phyloP scores from a whole-genome alignment of 2,329 filamentous ascomycete genomes.

The Sporothrix inflata region DNA sequence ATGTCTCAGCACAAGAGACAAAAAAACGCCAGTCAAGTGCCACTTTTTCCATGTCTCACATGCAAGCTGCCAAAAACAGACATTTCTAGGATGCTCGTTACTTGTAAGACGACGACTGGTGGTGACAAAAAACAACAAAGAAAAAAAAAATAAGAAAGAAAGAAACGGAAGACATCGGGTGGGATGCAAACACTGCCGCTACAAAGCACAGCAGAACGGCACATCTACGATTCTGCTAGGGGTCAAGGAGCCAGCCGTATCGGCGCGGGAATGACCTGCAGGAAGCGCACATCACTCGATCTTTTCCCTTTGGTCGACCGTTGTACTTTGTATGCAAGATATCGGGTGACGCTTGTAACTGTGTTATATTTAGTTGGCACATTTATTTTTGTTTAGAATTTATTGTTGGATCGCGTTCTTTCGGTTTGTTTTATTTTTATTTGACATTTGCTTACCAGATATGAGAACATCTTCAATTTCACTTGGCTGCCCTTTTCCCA shows the following conservation, averaged over 20 bases:
- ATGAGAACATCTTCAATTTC: not conserved
- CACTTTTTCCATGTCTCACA: slow-evolving; percentile 22
- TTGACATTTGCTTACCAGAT: too few species aligned
- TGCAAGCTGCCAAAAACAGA: slow-evolving; percentile 20
- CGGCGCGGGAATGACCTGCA: slow-evolving; percentile 17
- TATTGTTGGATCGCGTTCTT: too few species aligned
- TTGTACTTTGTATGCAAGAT: slow-evolving; percentile 12
- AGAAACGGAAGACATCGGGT: not conserved
- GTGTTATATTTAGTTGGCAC: not conserved
- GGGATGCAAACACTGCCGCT: not conserved
- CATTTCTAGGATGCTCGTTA: not conserved
- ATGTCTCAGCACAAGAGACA: not conserved
- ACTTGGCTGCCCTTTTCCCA: not conserved
- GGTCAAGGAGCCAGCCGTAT: not conserved
- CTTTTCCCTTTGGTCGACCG: not conserved
- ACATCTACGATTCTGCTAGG: slow-evolving; percentile 8
- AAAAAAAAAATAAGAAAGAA: not conserved
- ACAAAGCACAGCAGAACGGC: not conserved
- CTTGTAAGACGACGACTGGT: not conserved
- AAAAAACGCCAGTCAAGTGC: slow-evolving; percentile 5
- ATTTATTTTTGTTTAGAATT: not conserved
- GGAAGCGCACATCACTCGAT: not conserved
- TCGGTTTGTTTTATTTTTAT: not conserved
- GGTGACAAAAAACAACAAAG: not conserved
- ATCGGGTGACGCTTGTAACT: not conserved